These are phyloP conservation scores for Trifolium fragiferum DNA, from an alignment of 306 rosid species.

Conservation along the genomic window DNA sequence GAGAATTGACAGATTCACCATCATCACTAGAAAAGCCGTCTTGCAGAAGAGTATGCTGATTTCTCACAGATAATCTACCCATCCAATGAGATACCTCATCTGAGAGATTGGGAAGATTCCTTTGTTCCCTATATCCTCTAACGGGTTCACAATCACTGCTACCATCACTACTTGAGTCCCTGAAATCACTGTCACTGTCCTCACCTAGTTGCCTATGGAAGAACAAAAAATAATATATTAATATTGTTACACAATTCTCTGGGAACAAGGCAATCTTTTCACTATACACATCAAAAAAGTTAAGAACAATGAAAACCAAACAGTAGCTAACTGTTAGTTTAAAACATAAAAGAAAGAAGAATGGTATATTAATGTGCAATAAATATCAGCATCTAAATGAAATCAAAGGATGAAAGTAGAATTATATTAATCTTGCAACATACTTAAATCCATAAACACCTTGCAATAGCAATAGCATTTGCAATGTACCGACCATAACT, in stretches of 20 bases:
- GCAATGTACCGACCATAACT: slow-evolving; percentile 14
- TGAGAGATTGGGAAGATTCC: slow-evolving; percentile 49
- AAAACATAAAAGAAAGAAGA: background rate
- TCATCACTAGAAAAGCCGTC: slow-evolving; percentile 90
- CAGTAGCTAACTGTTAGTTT: slow-evolving; percentile 2
- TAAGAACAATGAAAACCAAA: background rate
- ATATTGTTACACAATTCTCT: background rate
- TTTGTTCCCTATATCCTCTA: slow-evolving; percentile 56
- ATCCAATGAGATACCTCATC: slow-evolving; percentile 54
- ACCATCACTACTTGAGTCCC: slow-evolving; percentile 91
- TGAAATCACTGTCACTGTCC: slow-evolving; percentile 84
- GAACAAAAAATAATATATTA: slow-evolving; percentile 33
- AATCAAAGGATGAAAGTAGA: background rate
- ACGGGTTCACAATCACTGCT: slow-evolving; percentile 79
- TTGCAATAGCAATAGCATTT: slow-evolving; percentile 11
- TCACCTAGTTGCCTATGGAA: slow-evolving; percentile 69
- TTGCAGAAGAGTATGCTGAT: slow-evolving; percentile 52
- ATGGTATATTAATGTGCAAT: background rate
- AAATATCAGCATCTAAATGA: slow-evolving; percentile 9
- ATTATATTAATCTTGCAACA: slow-evolving; percentile 8
- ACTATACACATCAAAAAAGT: background rate
- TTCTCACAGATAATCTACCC: slow-evolving; percentile 67
- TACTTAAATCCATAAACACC: slow-evolving; percentile 18
- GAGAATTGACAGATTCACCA: slow-evolving; percentile 70
- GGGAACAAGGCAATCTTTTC: background rate